Evolutionary conservation across 495 filamentous ascomycete genomes (phyloP).

Genomic region (Gamarada debralockiae): DNA sequence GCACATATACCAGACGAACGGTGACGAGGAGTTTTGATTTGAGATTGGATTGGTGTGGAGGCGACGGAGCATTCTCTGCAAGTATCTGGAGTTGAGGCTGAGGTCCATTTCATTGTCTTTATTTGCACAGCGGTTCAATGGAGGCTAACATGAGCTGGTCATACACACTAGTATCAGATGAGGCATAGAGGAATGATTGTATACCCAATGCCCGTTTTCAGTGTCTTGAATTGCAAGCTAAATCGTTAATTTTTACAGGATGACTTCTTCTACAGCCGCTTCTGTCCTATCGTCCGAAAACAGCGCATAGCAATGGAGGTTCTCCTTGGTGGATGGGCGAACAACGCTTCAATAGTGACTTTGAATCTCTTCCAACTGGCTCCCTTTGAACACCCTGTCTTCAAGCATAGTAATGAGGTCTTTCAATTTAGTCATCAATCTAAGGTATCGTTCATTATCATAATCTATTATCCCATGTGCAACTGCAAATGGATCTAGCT

Average conservation of each 20-base stretch:
- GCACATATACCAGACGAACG: conserved; percentile 80
- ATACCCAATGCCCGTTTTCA: not conserved
- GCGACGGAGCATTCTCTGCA: conserved; percentile 13
- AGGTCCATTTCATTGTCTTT: conserved; percentile 9
- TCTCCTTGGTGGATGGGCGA: no score
- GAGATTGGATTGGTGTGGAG: not conserved
- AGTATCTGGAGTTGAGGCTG: conserved; percentile 25
- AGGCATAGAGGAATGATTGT: conserved; percentile 2
- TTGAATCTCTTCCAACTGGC: no score
- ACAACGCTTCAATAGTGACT: no score
- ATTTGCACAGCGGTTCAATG: conserved; percentile 9
- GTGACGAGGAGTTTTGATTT: conserved; percentile 44
- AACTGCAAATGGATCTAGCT: no score
- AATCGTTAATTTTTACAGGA: conserved; percentile 14
- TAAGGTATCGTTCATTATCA: no score
- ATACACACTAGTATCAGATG: conserved; percentile 2
- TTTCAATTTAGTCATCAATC: no score
- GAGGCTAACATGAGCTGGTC: conserved; percentile 23
- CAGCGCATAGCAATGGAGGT: no score
- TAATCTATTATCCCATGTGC: no score
- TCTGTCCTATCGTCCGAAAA: no score
- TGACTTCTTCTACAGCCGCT: no score
- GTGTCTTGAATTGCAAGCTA: conserved; percentile 10
- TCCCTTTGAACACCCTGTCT: no score
- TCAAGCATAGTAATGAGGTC: no score